Conservation (phyloP, 208 protist species). For the Novymonas esmeraldas region DNA sequence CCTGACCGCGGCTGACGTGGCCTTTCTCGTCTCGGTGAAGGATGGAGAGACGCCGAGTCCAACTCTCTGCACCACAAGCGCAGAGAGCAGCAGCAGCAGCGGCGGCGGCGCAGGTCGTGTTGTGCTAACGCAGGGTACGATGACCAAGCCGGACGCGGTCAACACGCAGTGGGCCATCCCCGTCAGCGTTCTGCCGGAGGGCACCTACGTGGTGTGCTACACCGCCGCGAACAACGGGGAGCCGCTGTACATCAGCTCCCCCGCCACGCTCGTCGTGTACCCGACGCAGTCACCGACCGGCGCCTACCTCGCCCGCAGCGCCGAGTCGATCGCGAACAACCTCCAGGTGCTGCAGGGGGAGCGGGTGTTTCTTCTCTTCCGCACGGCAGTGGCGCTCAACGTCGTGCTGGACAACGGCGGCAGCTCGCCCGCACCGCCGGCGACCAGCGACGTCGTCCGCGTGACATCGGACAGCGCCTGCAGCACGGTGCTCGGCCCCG, state of each 20-base stretch:
- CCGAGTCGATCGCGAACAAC: conserved; percentile 12
- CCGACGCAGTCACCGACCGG: conserved; percentile 69
- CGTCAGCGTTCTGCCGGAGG: conserved; percentile 24
- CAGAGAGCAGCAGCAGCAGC: conserved; percentile 4
- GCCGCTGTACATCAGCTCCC: conserved; percentile 61
- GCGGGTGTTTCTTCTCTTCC: conserved; percentile 85
- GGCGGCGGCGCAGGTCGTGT: not conserved
- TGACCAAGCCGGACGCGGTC: conserved; percentile 34
- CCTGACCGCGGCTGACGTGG: conserved; percentile 56
- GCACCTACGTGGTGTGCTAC: conserved; percentile 86
- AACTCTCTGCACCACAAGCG: not conserved
- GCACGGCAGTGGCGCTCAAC: conserved; percentile 63
- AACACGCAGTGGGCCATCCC: conserved; percentile 80
- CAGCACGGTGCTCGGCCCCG: conserved; percentile 21
- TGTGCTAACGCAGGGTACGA: conserved; percentile 8
- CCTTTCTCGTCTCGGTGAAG: conserved; percentile 51
- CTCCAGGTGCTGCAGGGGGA: conserved; percentile 63
- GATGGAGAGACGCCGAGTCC: conserved; percentile 12
- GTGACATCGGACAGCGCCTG: conserved; percentile 53
- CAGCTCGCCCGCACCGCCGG: conserved; percentile 17
- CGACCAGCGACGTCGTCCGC: conserved; percentile 49
- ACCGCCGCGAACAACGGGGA: conserved; percentile 47
- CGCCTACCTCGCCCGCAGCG: conserved; percentile 56
- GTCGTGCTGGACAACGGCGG: conserved; percentile 50
- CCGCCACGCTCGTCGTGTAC: conserved; percentile 59